phyloP scores from a whole-genome alignment of 257 asterid genomes.

The Cordia subcordata region DNA sequence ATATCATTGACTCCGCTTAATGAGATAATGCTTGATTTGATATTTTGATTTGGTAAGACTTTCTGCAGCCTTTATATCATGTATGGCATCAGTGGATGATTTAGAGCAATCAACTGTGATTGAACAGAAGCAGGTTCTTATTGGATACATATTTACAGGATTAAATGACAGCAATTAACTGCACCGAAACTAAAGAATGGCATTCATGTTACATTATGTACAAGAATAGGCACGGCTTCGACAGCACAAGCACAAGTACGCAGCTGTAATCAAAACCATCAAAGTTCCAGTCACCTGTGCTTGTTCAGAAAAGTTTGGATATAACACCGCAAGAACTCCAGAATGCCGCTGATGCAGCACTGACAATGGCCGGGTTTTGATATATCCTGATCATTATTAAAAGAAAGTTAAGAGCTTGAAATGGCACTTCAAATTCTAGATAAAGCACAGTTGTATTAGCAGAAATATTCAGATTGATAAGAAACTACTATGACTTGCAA shows the following conservation, averaged over 20 bases:
- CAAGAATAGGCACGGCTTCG: slow-evolving; percentile 3
- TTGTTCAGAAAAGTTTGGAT: slow-evolving; percentile 78
- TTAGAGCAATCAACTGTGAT: slow-evolving; percentile 4
- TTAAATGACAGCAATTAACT: slow-evolving; percentile 2
- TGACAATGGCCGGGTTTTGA: slow-evolving; percentile 84
- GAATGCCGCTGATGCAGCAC: slow-evolving; percentile 84
- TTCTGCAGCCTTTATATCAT: no score
- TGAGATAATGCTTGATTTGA: no score
- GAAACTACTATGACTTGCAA: no score
- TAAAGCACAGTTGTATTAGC: no score
- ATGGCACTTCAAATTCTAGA: no score
- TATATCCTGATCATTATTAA: slow-evolving; percentile 50
- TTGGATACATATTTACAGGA: slow-evolving; percentile 22
- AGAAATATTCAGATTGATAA: no score
- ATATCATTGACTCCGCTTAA: no score
- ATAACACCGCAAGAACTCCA: slow-evolving; percentile 85
- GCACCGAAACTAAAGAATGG: slow-evolving; percentile 9
- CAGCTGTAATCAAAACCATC: background rate
- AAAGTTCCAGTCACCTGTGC: background rate
- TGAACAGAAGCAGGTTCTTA: slow-evolving; percentile 3
- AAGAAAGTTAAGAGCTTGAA: no score
- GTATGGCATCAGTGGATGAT: no score
- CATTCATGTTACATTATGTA: slow-evolving; percentile 22
- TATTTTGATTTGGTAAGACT: no score
- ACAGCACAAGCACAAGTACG: slow-evolving; percentile 1